Evolutionary conservation across 2,329 filamentous ascomycete genomes (phyloP).

Genomic region (Fusarium sp.): DNA sequence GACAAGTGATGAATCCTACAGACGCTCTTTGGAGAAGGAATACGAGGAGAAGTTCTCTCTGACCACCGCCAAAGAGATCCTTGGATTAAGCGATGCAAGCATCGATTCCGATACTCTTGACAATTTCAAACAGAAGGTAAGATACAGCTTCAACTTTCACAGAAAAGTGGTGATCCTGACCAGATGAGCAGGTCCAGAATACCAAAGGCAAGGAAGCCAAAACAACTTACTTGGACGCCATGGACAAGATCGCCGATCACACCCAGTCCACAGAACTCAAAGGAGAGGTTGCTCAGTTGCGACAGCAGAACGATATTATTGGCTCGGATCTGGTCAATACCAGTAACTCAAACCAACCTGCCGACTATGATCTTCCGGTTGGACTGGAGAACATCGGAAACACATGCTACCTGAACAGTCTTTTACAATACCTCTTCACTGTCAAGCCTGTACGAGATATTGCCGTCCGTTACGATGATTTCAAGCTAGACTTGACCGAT

Average conservation of each 20-base stretch:
- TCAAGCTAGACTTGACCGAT: constrained; percentile 74
- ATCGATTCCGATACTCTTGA: constrained; percentile 45
- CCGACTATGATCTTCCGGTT: constrained; percentile 73
- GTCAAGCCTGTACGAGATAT: constrained; percentile 83
- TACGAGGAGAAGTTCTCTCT: constrained; percentile 52
- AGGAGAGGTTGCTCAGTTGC: constrained; percentile 43
- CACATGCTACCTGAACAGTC: constrained; percentile 96
- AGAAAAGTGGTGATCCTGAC: constrained; percentile 19
- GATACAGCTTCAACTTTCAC: neutral
- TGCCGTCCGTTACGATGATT: constrained; percentile 78
- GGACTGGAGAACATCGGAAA: constrained; percentile 95
- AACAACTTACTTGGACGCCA: constrained; percentile 49
- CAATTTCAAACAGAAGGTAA: constrained; percentile 47
- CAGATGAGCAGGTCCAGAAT: constrained; percentile 40
- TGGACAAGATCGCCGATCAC: constrained; percentile 51
- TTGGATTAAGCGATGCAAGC: constrained; percentile 43
- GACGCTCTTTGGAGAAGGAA: constrained; percentile 50
- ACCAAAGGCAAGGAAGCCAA: constrained; percentile 47
- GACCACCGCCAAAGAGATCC: constrained; percentile 48
- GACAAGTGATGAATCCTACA: constrained; percentile 51
- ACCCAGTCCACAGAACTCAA: constrained; percentile 46
- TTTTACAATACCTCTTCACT: constrained; percentile 95
- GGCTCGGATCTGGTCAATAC: constrained; percentile 8
- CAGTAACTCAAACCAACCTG: constrained; percentile 17
- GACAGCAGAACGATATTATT: constrained; percentile 42